phyloP scores from a whole-genome alignment of 805 yeast genomes.

The Metschnikowia sp. region DNA sequence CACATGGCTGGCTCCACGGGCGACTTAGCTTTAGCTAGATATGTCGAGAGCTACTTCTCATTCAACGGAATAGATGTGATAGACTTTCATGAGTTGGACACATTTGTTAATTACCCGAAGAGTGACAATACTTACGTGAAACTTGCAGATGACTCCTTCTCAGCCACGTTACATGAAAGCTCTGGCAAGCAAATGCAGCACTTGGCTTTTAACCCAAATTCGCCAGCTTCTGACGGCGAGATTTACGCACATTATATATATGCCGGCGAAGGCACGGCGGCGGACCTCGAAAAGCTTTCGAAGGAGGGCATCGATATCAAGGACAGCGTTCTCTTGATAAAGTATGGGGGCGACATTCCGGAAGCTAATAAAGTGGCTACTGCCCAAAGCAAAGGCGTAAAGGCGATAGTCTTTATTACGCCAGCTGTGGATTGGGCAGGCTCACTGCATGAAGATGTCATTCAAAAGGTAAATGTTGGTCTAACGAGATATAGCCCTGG shows the following conservation, averaged over 20 bases:
- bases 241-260: slow-evolving; percentile 54
- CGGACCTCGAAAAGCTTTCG: slow-evolving; percentile 48
- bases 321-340: slow-evolving; percentile 55
- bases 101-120: slow-evolving; percentile 65
- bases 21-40: slow-evolving; percentile 67
- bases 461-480: slow-evolving; percentile 57
- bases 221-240: slow-evolving; percentile 49
- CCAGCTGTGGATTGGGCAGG: slow-evolving; percentile 21
- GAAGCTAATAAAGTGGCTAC: slow-evolving; percentile 37
- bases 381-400: slow-evolving; percentile 57
- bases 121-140: slow-evolving; percentile 27
- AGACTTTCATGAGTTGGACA: slow-evolving; percentile 48
- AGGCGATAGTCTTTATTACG: slow-evolving; percentile 65
- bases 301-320: slow-evolving; percentile 37
- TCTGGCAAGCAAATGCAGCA: slow-evolving; percentile 30
- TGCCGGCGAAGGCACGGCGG: slow-evolving; percentile 60
- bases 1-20: slow-evolving; percentile 89
- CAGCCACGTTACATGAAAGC: slow-evolving; percentile 38
- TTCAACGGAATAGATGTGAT: slow-evolving; percentile 54
- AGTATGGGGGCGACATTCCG: slow-evolving; percentile 47
- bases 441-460: slow-evolving; percentile 33
- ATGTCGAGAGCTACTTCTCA: slow-evolving; percentile 55
- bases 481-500: slow-evolving; percentile 65
- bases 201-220: slow-evolving; percentile 66
- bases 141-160: slow-evolving; percentile 30